phyloP scores from a whole-genome alignment of 192 early-diverging fungal species.

The Pilaira anomala region DNA sequence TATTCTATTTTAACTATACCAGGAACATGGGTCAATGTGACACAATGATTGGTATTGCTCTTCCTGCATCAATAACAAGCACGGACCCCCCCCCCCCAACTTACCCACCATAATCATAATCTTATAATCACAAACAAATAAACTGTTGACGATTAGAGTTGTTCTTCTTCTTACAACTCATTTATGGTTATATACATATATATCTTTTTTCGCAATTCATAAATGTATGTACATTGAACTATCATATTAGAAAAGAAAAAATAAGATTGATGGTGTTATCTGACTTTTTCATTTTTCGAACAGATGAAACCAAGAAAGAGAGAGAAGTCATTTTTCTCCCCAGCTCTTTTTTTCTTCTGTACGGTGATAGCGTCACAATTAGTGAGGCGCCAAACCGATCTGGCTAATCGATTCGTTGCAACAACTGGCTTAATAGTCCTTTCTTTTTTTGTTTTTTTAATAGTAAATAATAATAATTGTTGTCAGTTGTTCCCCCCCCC shows the following conservation, averaged over 20 bases:
- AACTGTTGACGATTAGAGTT: background rate
- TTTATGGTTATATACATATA: constrained; percentile 10
- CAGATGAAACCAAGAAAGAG: constrained; percentile 6
- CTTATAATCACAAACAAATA: constrained; percentile 7
- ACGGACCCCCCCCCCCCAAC: background rate
- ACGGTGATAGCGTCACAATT: background rate
- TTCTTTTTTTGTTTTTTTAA: background rate
- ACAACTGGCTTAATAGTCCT: constrained; percentile 6
- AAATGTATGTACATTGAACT: constrained; percentile 13
- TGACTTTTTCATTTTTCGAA: constrained; percentile 19
- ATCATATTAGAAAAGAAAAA: constrained; percentile 9
- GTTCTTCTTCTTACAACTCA: constrained; percentile 3
- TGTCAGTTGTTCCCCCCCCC: constrained; percentile 6
- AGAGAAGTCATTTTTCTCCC: constrained; percentile 8
- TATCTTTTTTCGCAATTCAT: constrained; percentile 3
- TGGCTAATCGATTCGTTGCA: constrained; percentile 8
- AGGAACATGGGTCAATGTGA: too few species aligned
- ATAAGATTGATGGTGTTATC: constrained; percentile 9
- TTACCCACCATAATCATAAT: constrained; percentile 8
- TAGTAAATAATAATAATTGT: too few species aligned
- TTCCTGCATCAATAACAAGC: too few species aligned
- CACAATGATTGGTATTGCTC: too few species aligned
- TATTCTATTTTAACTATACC: too few species aligned
- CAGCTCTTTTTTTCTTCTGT: constrained; percentile 3
- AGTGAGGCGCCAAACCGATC: constrained; percentile 9